Evolutionary conservation across 768 basidiomycete genomes (phyloP), one percentile per base, ranked within the genome.

Genomic region (Rubroboletus satanas): DNA sequence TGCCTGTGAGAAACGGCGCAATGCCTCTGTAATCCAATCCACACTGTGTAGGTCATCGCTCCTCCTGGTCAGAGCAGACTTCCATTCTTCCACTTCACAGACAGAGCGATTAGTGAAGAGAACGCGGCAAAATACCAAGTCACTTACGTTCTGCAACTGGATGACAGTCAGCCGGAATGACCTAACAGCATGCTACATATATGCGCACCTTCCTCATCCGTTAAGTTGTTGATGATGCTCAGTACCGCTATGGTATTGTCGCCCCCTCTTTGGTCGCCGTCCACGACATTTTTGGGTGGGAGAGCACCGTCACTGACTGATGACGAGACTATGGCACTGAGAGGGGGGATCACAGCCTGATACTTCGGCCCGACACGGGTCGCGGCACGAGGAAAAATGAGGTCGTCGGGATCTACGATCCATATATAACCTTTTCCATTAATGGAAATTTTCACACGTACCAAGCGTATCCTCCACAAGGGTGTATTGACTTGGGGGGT

Each of bases 361-460:
- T 82, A 98, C 66, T 90, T 93, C 38, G 84, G 80, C 15, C 94
- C 93, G 36, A 93, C 80, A n/a, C 95, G 86, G 23, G 91, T 95
- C 7, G 91, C 88, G 14, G 93, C 87, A 54, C 93, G 87, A 55
- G 96, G 95, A 70, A 94, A 98, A 68, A 98, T 96, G 55, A 93
- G 83, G 74, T 99, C 96, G 71, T 99, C 93, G 45, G 92, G 85
- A 78, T 98, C 96, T 94, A 70, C 59, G 52, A 55, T 63, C 69
- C 61, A 67, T 58, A 65, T 65, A 63, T 60, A 67, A 71, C 60
- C 9, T 50, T 55, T 31, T 45, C 61, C 44, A 57, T 55, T 45
- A 56, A 51, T 35, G 49, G 52, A 8, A 57, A 57, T 39, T 58
- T 52, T 38, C 57, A 53, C 56, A 69, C 80, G 64, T 62, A 90